Base-by-base conservation (phyloP, 768 basidiomycete genomes). In the Filobasidium floriforme region DNA sequence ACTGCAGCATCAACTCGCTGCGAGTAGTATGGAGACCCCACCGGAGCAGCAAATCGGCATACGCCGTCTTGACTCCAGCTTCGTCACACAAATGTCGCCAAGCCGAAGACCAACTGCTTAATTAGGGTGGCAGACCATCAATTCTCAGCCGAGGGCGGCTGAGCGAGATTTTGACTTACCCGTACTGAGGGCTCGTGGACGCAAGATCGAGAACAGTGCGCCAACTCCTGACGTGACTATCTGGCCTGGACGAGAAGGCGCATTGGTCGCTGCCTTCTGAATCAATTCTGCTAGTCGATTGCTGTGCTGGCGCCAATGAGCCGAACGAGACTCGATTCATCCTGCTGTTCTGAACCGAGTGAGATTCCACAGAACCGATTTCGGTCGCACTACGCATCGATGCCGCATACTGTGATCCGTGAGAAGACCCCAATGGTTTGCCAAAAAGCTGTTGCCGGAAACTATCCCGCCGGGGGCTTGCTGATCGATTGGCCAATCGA, bases 1-100 rank as follows among this genome's bases (percentile, higher is more conserved):
- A 19, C 63, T 67, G 43, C 55, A 68, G 68, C 67, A 73, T 46
- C 59, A 73, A 59, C 14, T 49, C 63, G 14, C 69, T 67, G 37
- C 73, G 68, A 11, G 62, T 40, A 4, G 67, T 69, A 32, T 71
- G 59, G 26, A 76, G 44, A 10, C 67, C 70, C 60, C 67, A 68
- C 1, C 75, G 73, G 41, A 74, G 69, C 9, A 77, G 69, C 62
- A 73, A 73, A 63, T 76, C 75, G 5, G 73, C 72, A 67, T 77
- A 77, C 24, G 63, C 26, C 29, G 66, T 26, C 7, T 26, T 40
- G 37, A 40, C 14, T 29, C 40, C 43, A 22, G 12, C 7, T 15
- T 22, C 44, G 32, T 65, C 68, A 65, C 43, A 68, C 68, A 62
- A 66, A 41, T 73, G 69, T n/a, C 43, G 22, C 32, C 59, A 60